phyloP scores from a whole-genome alignment of 2,329 filamentous ascomycete genomes.

The Verticillium klebahnii region DNA sequence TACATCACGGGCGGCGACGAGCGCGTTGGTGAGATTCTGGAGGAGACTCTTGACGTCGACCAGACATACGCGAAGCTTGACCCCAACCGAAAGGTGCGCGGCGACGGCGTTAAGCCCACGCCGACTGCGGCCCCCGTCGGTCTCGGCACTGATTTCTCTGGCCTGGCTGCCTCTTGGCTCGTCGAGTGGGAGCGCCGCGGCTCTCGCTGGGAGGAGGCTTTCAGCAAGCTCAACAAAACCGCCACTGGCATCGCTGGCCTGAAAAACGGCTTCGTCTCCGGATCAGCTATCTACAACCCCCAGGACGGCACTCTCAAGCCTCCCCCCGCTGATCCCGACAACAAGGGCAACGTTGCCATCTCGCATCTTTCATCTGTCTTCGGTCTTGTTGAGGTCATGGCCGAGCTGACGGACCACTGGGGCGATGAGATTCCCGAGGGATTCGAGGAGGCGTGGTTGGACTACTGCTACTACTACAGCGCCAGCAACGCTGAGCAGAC shows the following conservation, averaged over 20 bases:
- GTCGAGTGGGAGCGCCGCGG: slow-evolving; percentile 57
- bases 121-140: slow-evolving; percentile 41
- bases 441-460: slow-evolving; percentile 51
- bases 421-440: slow-evolving; percentile 37
- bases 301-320: slow-evolving; percentile 44
- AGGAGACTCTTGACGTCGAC: slow-evolving; percentile 46
- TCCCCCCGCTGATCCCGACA: slow-evolving; percentile 46
- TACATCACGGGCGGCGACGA: slow-evolving; percentile 55
- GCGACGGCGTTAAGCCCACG: slow-evolving; percentile 41
- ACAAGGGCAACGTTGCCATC: slow-evolving; percentile 44
- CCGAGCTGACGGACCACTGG: slow-evolving; percentile 48
- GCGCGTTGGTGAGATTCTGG: slow-evolving; percentile 48
- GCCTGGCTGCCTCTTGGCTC: slow-evolving; percentile 52
- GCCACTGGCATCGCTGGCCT: slow-evolving; percentile 47
- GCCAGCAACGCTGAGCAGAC: slow-evolving; percentile 44
- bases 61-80: slow-evolving; percentile 49
- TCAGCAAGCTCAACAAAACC: slow-evolving; percentile 42
- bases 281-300: slow-evolving; percentile 46
- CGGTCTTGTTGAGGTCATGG: slow-evolving; percentile 52
- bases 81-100: slow-evolving; percentile 54
- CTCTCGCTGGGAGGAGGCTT: slow-evolving; percentile 46
- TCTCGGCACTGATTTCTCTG: slow-evolving; percentile 56
- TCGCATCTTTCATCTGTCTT: slow-evolving; percentile 56
- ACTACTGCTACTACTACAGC: slow-evolving; percentile 56
- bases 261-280: slow-evolving; percentile 56